Evolutionary conservation across 305 asterid species (phyloP), one percentile per base, ranked within the genome.

Genomic region (Solanum aculeatissimum): DNA sequence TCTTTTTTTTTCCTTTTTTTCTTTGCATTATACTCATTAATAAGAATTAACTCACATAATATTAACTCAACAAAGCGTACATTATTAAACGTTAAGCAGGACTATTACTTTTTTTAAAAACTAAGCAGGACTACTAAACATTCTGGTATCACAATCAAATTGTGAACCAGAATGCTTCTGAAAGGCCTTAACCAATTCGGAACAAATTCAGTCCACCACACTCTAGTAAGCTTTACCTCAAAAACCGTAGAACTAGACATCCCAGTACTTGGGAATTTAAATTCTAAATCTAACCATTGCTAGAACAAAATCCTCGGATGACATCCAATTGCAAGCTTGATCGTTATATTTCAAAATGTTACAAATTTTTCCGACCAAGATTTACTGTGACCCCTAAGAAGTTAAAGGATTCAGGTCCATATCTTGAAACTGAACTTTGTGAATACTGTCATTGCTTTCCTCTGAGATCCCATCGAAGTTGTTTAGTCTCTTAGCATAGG

Each of bases 301-400:
- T 53, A 43, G 88, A 83, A 89, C 66, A 11, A 92, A 87, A 85
- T 87, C 89, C 66, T 80, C 88, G 1, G 87, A 84, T 10, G 92
- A 87, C 68, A 87, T 83, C 75, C 57, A 72, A 35, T 88, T 81
- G 87, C 85, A 86, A 87, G 86, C 84, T 87, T 86, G 92, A 65
- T 86, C 88, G 0, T 81, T 86, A 45, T 83, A 86, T 57, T 85
- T 84, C 88, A 90, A 86, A 68, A 87, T 72, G 89, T 70, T 88
- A 85, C 84, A 85, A 27, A 93, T 85, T 83, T 88, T 90, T 85
- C 89, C 90, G 57, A 96, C 91, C n/a, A 88, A 89, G 58, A 55
- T 88, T 89, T 92, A 85, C 85, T 83, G 91, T 83, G 92, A 88
- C 84, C 92, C 92, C 98, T 95, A 93, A 6, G 98, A 89, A 80